Conservation (phyloP, 805 yeast species). For the Saturnispora quitensis region DNA sequence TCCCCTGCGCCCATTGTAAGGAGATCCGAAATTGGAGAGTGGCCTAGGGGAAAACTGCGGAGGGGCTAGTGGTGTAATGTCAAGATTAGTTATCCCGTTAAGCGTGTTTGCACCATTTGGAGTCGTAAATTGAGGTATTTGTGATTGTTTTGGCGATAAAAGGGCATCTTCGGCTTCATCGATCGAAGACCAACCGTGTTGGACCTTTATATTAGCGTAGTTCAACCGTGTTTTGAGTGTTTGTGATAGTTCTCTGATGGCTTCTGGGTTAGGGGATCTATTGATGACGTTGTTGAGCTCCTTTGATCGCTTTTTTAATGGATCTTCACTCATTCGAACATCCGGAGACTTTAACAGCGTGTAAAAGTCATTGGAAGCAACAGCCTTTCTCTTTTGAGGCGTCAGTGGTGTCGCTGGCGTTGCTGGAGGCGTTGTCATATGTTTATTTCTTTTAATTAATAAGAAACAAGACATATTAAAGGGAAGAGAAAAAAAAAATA, state of each 20-base stretch:
- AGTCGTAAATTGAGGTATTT: slow-evolving; percentile 2
- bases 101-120: not conserved
- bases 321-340: slow-evolving; percentile 9
- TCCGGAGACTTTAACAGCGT: slow-evolving; percentile 30
- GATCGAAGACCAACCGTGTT: slow-evolving; percentile 29
- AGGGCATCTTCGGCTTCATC: slow-evolving; percentile 24
- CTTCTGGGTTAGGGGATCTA: slow-evolving; percentile 20
- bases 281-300: slow-evolving; percentile 25
- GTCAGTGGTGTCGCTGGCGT: slow-evolving; percentile 19
- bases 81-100: not conserved
- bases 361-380: slow-evolving; percentile 26
- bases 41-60: slow-evolving; percentile 9
- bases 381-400: slow-evolving; percentile 24
- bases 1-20: slow-evolving; percentile 5
- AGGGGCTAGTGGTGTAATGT: slow-evolving; percentile 2
- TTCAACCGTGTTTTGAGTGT: slow-evolving; percentile 29
- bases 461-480: slow-evolving; percentile 9
- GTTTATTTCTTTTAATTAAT: slow-evolving; percentile 14
- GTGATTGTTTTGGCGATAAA: not conserved
- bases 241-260: slow-evolving; percentile 29
- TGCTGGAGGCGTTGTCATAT: slow-evolving; percentile 28
- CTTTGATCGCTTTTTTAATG: slow-evolving; percentile 25
- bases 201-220: slow-evolving; percentile 30
- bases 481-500: not conserved
- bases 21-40: not conserved